Evolutionary conservation across 768 basidiomycete species (phyloP).

Genomic region (Kwoniella dejecticola): DNA sequence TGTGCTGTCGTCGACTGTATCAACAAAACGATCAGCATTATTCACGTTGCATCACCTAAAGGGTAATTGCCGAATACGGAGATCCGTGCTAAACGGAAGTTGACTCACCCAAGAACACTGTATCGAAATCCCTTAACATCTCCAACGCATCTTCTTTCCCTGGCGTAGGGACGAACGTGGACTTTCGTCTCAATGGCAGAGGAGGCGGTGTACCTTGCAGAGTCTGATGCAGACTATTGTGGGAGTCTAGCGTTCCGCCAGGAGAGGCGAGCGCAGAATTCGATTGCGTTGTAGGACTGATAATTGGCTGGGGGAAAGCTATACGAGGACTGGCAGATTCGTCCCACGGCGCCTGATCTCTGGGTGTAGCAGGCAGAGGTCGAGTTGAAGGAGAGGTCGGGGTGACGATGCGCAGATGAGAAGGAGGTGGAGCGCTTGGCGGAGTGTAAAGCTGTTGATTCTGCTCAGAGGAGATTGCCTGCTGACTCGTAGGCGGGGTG

Average conservation of each 20-base stretch:
- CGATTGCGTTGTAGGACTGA: neutral
- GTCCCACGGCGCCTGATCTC: neutral
- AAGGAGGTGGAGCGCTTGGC: constrained; percentile 35
- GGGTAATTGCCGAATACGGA: too few species aligned
- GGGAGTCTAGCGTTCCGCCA: neutral
- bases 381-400: constrained; percentile 8
- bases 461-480: neutral
- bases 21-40: constrained; percentile 9
- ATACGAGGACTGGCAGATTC: constrained; percentile 2
- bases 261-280: neutral
- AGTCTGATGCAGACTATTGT: constrained; percentile 3
- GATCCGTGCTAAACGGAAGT: neutral
- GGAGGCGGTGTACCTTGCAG: constrained; percentile 2
- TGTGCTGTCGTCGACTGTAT: constrained; percentile 40
- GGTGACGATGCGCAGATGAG: constrained; percentile 20
- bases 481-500: neutral
- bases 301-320: neutral
- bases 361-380: constrained; percentile 17
- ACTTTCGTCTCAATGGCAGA: constrained; percentile 9
- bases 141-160: constrained; percentile 44
- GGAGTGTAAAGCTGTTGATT: constrained; percentile 20
- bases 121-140: constrained; percentile 43
- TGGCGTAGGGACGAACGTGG: constrained; percentile 8
- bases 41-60: too few species aligned
- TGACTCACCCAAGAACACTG: constrained; percentile 44